Evolutionary conservation across 495 filamentous ascomycete species (phyloP).

Genomic region (Xylaria telfairii): DNA sequence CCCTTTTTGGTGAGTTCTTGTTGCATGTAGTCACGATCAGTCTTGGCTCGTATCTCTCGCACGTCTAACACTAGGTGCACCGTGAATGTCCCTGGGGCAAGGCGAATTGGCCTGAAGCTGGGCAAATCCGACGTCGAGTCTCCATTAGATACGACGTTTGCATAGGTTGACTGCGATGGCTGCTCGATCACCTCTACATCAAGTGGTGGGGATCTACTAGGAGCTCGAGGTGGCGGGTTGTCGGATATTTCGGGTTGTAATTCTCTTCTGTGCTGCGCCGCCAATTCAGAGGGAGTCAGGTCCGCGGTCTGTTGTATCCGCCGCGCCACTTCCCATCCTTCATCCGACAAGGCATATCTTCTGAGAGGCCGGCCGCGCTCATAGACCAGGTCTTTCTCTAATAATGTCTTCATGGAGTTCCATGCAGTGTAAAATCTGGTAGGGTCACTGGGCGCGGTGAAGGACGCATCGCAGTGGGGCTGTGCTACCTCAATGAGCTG

Average conservation of each 20-base stretch:
- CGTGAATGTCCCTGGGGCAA: conserved; percentile 70
- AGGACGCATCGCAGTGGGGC: conserved; percentile 75
- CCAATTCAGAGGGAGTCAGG: conserved; percentile 26
- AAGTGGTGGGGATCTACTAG: conserved; percentile 28
- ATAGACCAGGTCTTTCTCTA: conserved; percentile 77
- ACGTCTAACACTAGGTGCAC: conserved; percentile 77
- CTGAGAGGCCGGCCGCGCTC: conserved; percentile 71
- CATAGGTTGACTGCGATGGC: conserved; percentile 31
- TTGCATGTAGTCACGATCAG: conserved; percentile 79
- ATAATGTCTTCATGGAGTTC: conserved; percentile 82
- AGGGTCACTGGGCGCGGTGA: conserved; percentile 69
- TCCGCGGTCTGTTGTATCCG: conserved; percentile 61
- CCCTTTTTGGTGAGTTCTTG: conserved; percentile 72
- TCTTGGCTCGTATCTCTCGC: conserved; percentile 78
- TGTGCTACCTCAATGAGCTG: conserved; percentile 75
- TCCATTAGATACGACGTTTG: conserved; percentile 51
- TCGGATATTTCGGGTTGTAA: conserved; percentile 16
- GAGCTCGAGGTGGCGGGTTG: conserved; percentile 3
- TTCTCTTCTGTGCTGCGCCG: conserved; percentile 26
- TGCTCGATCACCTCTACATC: conserved; percentile 31
- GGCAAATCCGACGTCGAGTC: conserved; percentile 49
- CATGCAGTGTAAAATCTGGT: conserved; percentile 81
- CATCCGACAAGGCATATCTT: conserved; percentile 75
- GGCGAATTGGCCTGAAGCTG: conserved; percentile 62
- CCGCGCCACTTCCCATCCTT: conserved; percentile 79